Percentiles rank a stretch among this genome's conserved stretches.
Evolutionary conservation across 176 grass and related monocot species (phyloP).

Genomic region (Pharus latifolius): DNA sequence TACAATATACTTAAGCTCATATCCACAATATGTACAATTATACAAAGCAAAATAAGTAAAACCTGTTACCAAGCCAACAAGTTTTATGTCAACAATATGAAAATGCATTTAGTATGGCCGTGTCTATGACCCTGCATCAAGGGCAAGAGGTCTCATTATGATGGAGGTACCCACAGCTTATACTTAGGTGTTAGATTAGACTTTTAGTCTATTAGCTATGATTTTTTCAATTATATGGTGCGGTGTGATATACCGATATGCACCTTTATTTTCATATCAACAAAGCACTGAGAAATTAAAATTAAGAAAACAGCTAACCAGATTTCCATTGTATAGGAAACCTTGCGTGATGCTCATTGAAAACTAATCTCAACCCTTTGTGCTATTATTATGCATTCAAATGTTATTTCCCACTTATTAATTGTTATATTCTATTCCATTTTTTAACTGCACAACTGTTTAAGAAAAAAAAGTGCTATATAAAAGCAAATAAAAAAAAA

Average conservation of each 20-base stretch:
- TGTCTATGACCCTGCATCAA: neutral
- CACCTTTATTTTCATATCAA: neutral
- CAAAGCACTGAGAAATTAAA: neutral
- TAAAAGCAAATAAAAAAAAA: neutral
- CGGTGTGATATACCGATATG: neutral
- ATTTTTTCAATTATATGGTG: neutral
- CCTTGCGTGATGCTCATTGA: neutral
- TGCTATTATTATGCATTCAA: neutral
- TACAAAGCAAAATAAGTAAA: neutral
- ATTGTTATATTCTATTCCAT: neutral
- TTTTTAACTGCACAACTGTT: neutral
- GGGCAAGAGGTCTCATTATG: neutral
- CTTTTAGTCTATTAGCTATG: neutral
- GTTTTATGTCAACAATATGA: neutral
- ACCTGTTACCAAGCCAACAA: neutral
- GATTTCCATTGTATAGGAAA: neutral
- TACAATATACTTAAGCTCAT: constrained; percentile 7
- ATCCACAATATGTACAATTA: neutral
- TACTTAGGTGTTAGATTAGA: no score
- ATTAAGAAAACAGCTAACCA: neutral
- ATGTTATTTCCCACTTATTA: neutral
- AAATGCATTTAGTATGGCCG: neutral
- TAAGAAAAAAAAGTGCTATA: neutral
- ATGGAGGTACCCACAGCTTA: neutral
- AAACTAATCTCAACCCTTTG: neutral